Evolutionary conservation across 176 grass and related monocot genomes (phyloP).

Genomic region (Carex myosuroides): DNA sequence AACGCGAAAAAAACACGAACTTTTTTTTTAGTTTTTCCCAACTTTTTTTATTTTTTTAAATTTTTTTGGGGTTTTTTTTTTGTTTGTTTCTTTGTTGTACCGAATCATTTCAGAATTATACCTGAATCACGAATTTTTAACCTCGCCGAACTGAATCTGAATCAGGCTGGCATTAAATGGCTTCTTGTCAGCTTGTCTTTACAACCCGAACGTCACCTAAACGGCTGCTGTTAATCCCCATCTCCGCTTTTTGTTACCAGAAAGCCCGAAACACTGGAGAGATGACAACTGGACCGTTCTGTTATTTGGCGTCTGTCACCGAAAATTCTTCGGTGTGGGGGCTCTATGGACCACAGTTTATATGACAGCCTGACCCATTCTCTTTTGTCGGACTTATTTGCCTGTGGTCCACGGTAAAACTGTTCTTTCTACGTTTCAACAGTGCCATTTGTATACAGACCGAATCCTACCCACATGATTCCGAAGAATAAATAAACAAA

Average conservation of each 20-base stretch:
- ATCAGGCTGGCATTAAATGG: neutral
- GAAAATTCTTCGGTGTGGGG: neutral
- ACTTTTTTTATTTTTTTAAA: too few relatives aligned
- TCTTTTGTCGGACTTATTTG: neutral
- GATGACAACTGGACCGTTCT: neutral
- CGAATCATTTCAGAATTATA: too few relatives aligned
- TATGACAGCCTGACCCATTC: conserved; percentile 6
- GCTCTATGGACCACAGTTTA: neutral
- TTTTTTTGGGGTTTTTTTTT: too few relatives aligned
- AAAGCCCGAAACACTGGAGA: neutral
- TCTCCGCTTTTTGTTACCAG: neutral
- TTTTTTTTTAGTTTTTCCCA: too few relatives aligned
- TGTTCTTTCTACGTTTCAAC: neutral
- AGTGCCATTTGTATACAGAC: neutral
- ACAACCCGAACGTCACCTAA: neutral
- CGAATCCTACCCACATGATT: neutral
- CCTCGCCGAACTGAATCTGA: too few relatives aligned
- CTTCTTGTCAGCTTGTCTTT: neutral
- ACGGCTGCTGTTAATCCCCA: neutral
- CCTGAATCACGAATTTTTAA: too few relatives aligned
- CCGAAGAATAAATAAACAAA: neutral
- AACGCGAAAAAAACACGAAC: too few relatives aligned
- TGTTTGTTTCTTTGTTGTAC: too few relatives aligned
- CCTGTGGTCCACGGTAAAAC: neutral
- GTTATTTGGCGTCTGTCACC: neutral